Evolutionary conservation across 75 land plant species (phyloP), one percentile per base, ranked within the genome.

Genomic region (Sequoia sempervirens): DNA sequence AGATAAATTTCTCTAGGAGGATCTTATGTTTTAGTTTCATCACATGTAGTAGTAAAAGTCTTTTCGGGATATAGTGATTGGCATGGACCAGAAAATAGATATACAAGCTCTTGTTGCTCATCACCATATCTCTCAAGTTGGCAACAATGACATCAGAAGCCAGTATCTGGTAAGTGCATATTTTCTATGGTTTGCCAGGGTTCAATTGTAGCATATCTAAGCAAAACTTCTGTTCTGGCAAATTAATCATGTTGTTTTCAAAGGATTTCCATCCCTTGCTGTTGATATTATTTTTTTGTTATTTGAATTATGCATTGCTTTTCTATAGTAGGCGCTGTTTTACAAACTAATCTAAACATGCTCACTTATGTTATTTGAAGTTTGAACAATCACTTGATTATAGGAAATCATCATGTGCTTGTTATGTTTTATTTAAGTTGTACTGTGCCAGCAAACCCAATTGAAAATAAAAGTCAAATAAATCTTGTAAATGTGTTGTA

Each of bases 11-110:
- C 52, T 43, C 15, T n/a, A 4, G 46, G 80, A n/a, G 73, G 36
- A 70, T 70, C 36, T 78, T 5, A 78, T 78, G 50, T 43, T 45
- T 41, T 78, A 45, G 50, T 78, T 78, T 30, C 28, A n/a, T 43
- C 47, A 11, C 30, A n/a, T 78, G 80, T 43, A 78, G 45, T 78
- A 26, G 46, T 78, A 78, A 45, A 12, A 12, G 30, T 78, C 43
- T 78, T 43, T 45, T 41, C 11, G 50, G 80, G 30, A 11, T 52
- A 45, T 43, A 20, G 47, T 78, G 30, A 78, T 78, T 78, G 80
- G 80, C 80, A 78, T 78, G 80, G 80, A 78, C 50, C 47, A 78
- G 46, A n/a, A 43, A 78, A n/a, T 78, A 78, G 80, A 78, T n/a
- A 45, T 78, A 78, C 30, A 45, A 26, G 80, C 50, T 45, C 80